Percentiles rank a stretch among this genome's conserved stretches.
Conservation (phyloP, 495 filamentous ascomycete species). For the Jackrogersella minutella region DNA sequence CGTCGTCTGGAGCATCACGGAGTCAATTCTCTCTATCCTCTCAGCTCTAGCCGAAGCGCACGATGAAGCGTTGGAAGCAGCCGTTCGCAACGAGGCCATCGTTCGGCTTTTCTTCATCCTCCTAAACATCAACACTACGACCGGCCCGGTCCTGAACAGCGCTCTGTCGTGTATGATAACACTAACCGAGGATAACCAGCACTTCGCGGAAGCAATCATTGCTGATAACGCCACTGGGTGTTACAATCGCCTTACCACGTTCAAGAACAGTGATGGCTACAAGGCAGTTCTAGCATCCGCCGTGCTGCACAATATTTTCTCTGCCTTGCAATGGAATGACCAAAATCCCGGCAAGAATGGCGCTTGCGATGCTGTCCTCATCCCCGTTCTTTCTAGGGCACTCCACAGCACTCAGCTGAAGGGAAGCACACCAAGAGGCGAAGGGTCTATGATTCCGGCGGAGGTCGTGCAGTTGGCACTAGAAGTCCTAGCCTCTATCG, state of each 20-base stretch:
- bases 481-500: slow-evolving; percentile 67
- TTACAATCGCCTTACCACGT: slow-evolving; percentile 49
- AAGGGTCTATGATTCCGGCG: slow-evolving; percentile 33
- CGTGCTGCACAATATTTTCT: slow-evolving; percentile 62
- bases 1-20: slow-evolving; percentile 58
- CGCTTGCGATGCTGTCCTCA: slow-evolving; percentile 56
- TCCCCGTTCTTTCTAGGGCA: slow-evolving; percentile 52
- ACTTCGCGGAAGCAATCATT: slow-evolving; percentile 53
- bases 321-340: slow-evolving; percentile 56
- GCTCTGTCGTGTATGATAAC: slow-evolving; percentile 60
- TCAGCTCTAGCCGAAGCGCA: slow-evolving; percentile 57
- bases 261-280: slow-evolving; percentile 46
- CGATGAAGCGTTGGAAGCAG: slow-evolving; percentile 62
- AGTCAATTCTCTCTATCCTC: slow-evolving; percentile 55
- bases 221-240: slow-evolving; percentile 47
- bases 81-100: slow-evolving; percentile 55
- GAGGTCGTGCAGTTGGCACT: slow-evolving; percentile 59
- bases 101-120: slow-evolving; percentile 61
- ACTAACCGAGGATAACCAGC: slow-evolving; percentile 63
- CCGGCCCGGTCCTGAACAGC: slow-evolving; percentile 52
- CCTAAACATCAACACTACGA: slow-evolving; percentile 42
- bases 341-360: slow-evolving; percentile 55
- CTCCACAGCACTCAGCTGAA: slow-evolving; percentile 45
- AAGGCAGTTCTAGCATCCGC: slow-evolving; percentile 58
- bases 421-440: slow-evolving; percentile 39